Evolutionary conservation across 2,329 filamentous ascomycete genomes (phyloP).

Genomic region (Juglanconis oblonga): DNA sequence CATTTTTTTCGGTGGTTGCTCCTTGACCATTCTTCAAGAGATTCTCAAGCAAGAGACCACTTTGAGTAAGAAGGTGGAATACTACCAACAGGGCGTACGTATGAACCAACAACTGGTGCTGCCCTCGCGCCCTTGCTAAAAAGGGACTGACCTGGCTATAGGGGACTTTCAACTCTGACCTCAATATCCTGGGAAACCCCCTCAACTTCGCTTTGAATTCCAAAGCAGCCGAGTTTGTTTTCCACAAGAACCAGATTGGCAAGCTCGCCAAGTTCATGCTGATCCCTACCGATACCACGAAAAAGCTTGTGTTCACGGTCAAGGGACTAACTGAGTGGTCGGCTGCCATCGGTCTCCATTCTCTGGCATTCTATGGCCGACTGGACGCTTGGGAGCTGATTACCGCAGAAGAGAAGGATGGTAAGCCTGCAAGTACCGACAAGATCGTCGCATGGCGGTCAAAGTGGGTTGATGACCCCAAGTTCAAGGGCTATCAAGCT

Average conservation of each 20-base stretch:
- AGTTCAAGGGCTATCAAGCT: constrained; percentile 11
- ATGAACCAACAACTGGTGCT: too few relatives aligned
- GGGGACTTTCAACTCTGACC: constrained; percentile 15
- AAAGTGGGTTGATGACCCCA: background rate
- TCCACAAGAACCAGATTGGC: background rate
- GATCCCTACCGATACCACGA: constrained; percentile 18
- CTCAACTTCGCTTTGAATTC: constrained; percentile 17
- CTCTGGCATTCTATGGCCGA: constrained; percentile 13
- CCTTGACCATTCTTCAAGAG: constrained; percentile 14
- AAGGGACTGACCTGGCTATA: background rate
- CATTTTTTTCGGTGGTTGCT: constrained; percentile 16
- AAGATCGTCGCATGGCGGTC: constrained; percentile 9
- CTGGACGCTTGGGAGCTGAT: constrained; percentile 14
- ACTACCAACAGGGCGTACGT: constrained; percentile 16
- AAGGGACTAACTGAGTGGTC: constrained; percentile 8
- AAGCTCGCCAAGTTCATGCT: constrained; percentile 11
- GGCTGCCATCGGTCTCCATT: constrained; percentile 8
- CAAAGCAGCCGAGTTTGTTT: constrained; percentile 14
- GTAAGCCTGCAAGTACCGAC: background rate
- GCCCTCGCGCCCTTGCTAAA: background rate
- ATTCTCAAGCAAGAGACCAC: constrained; percentile 5
- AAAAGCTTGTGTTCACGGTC: constrained; percentile 11
- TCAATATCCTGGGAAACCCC: constrained; percentile 19
- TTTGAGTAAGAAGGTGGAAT: constrained; percentile 7
- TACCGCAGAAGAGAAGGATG: background rate